phyloP scores from a whole-genome alignment of 1,284 basidiomycete genomes.

The Mycosarcoma maydis region DNA sequence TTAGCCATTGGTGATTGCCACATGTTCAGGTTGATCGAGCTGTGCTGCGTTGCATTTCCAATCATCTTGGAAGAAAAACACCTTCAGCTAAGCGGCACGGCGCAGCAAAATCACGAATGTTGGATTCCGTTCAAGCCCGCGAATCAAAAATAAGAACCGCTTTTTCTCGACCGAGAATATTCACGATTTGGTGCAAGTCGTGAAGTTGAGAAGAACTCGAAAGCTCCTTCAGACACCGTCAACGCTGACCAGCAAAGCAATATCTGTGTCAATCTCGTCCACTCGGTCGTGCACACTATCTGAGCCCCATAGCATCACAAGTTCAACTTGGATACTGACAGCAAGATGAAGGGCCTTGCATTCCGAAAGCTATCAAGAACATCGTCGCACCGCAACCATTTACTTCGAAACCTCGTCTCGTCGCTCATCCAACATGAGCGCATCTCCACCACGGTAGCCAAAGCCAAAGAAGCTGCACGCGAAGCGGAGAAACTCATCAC shows the following conservation, averaged over 20 bases:
- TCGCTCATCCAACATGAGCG: conserved; percentile 94
- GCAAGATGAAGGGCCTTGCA: conserved; percentile 63
- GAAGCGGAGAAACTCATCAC: conserved; percentile 86
- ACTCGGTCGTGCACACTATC: too few relatives aligned
- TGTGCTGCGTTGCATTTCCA: background rate
- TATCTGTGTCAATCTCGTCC: background rate
- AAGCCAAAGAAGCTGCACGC: conserved; percentile 89
- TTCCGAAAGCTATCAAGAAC: conserved; percentile 64
- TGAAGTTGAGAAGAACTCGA: conserved; percentile 12
- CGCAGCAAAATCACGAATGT: background rate
- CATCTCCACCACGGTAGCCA: conserved; percentile 94
- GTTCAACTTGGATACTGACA: background rate
- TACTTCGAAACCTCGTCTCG: conserved; percentile 80
- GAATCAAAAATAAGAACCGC: background rate
- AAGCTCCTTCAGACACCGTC: background rate
- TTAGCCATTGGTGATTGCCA: background rate
- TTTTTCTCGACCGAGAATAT: conserved; percentile 40
- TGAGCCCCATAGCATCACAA: too few relatives aligned
- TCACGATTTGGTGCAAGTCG: too few relatives aligned
- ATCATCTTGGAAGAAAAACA: too few relatives aligned
- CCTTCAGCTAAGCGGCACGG: background rate
- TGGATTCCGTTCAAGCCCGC: conserved; percentile 23
- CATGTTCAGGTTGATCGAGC: conserved; percentile 2
- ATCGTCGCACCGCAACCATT: conserved; percentile 44
- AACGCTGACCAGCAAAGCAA: background rate